phyloP scores from a whole-genome alignment of 176 grass and related monocot genomes.

The Leersia perrieri region DNA sequence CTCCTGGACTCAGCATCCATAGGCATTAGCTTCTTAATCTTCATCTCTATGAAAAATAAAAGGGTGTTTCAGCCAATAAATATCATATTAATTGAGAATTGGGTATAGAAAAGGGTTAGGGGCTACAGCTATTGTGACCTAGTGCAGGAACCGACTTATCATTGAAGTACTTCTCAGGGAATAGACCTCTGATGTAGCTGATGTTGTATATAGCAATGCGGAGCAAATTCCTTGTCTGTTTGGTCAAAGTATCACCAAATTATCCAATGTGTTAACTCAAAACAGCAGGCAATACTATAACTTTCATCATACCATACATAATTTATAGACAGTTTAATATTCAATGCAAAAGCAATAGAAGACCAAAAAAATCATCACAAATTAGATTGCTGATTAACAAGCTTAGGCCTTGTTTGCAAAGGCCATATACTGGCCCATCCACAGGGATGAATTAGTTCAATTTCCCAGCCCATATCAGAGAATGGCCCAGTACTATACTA shows the following conservation, averaged over 20 bases:
- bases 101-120: background rate
- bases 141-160: constrained; percentile 97
- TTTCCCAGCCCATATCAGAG: background rate
- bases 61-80: background rate
- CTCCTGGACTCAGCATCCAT: constrained; percentile 89
- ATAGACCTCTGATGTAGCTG: constrained; percentile 96
- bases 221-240: constrained; percentile 96
- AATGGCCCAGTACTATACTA: background rate
- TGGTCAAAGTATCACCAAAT: constrained; percentile 15
- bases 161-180: constrained; percentile 97
- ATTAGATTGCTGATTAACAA: background rate
- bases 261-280: constrained; percentile 11
- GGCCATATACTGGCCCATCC: background rate
- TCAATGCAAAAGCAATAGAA: background rate
- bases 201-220: constrained; percentile 99
- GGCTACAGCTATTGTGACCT: constrained; percentile 46
- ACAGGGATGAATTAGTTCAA: background rate
- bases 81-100: background rate
- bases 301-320: background rate
- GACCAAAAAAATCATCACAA: constrained; percentile 12
- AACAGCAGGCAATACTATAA: background rate
- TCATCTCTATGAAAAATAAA: constrained; percentile 73
- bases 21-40: constrained; percentile 99
- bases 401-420: background rate
- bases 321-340: background rate